Percentiles rank a stretch among this genome's conserved stretches.
Evolutionary conservation across 495 filamentous ascomycete species (phyloP).

Genomic region (Massariosphaeria phaeospora): DNA sequence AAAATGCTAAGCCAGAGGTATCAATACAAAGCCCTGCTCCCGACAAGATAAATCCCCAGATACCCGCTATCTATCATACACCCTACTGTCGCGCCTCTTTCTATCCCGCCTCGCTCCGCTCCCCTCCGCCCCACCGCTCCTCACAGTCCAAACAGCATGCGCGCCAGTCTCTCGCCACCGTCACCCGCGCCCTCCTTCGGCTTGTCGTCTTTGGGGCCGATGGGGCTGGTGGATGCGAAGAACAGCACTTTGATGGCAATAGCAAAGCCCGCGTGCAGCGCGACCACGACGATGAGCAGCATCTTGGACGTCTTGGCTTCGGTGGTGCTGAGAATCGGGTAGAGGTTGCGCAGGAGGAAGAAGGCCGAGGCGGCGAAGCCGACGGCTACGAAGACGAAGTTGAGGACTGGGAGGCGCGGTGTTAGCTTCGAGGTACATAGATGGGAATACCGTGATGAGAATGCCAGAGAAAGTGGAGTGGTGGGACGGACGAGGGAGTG

Average conservation of each 20-base stretch:
- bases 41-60: no score
- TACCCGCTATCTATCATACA: no score
- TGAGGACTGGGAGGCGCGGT: constrained; percentile 51
- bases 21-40: constrained; percentile 8
- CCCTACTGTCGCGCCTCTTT: no score
- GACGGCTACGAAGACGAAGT: constrained; percentile 87
- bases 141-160: constrained; percentile 31
- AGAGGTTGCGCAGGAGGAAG: constrained; percentile 87
- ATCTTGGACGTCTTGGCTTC: constrained; percentile 88
- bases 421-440: no score
- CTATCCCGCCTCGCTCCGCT: not conserved
- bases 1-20: no score
- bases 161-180: constrained; percentile 13
- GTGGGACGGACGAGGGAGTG: not conserved
- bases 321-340: constrained; percentile 87
- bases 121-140: constrained; percentile 13
- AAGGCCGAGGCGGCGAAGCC: constrained; percentile 81
- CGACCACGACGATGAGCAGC: constrained; percentile 75
- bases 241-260: constrained; percentile 94
- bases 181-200: constrained; percentile 14
- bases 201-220: constrained; percentile 2
- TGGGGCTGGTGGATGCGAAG: constrained; percentile 57
- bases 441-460: no score
- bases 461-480: not conserved
- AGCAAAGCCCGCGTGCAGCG: constrained; percentile 78